A percentile compares a stretch with the other conserved stretches of the same genome.
phyloP scores from a whole-genome alignment of 352 stramenopile species.

The Lagenidium giganteum region DNA sequence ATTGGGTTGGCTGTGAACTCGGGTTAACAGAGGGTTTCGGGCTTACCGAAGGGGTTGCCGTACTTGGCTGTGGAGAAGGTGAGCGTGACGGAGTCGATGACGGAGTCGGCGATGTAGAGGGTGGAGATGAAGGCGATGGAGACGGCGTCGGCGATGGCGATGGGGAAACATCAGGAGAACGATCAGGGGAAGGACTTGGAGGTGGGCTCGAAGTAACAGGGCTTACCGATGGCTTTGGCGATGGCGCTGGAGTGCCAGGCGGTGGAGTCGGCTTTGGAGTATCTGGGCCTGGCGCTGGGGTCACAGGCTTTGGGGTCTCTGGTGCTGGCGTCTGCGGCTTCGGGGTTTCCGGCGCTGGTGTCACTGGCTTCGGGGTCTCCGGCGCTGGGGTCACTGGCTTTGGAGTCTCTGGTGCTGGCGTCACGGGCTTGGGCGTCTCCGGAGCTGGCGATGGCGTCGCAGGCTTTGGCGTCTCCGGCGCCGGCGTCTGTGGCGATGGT shows the following conservation, averaged over 20 bases:
- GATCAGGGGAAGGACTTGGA: too few relatives aligned
- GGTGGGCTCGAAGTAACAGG: too few relatives aligned
- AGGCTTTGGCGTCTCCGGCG: constrained; percentile 7
- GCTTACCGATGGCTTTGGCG: background rate
- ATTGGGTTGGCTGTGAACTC: too few relatives aligned
- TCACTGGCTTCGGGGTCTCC: constrained; percentile 7
- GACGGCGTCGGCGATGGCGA: constrained; percentile 1
- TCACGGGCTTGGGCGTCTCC: constrained; percentile 9
- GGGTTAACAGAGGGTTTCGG: too few relatives aligned
- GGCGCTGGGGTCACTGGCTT: constrained; percentile 12
- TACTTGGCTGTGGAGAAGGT: too few relatives aligned
- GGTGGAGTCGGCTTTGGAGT: constrained; percentile 7
- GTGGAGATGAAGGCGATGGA: background rate
- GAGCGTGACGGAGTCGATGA: too few relatives aligned
- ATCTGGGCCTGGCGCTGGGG: constrained; percentile 1
- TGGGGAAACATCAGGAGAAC: too few relatives aligned
- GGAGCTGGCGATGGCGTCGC: background rate
- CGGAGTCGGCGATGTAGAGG: constrained; percentile 2
- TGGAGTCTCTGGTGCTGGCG: constrained; percentile 16
- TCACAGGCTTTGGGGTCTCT: constrained; percentile 14
- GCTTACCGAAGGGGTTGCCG: too few relatives aligned
- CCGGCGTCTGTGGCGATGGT: constrained; percentile 5
- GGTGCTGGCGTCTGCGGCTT: constrained; percentile 10
- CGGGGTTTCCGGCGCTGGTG: constrained; percentile 19
- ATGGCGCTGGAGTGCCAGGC: constrained; percentile 1